phyloP scores from a whole-genome alignment of 768 basidiomycete species.

The Lepiota subincarnata region DNA sequence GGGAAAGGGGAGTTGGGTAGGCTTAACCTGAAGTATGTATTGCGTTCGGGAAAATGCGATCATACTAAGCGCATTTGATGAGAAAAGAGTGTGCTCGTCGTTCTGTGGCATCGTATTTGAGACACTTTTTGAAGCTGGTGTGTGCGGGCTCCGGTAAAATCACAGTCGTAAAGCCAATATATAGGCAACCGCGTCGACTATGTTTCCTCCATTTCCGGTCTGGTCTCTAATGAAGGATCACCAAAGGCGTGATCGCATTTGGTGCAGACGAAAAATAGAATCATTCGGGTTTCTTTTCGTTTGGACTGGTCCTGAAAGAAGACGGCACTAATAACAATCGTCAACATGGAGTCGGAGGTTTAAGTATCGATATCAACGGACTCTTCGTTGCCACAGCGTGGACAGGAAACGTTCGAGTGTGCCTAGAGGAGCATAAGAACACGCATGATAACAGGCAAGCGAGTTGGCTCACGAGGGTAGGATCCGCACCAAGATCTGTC shows the following conservation, averaged over 20 bases:
- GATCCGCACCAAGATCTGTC: constrained; percentile 81
- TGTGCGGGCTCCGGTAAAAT: no score
- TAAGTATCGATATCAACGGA: constrained; percentile 33
- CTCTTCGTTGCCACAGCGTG: constrained; percentile 80
- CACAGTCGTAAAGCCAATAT: no score
- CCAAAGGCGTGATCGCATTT: constrained; percentile 75
- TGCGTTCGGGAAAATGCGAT: no score
- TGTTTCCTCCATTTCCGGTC: constrained; percentile 24
- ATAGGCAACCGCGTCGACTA: background rate
- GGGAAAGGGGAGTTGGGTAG: no score
- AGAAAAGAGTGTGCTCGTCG: no score
- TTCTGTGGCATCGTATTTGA: no score
- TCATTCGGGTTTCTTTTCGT: constrained; percentile 93
- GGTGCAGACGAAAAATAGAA: constrained; percentile 85
- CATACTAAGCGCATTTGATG: no score
- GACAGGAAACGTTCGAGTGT: constrained; percentile 81
- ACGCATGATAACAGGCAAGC: background rate
- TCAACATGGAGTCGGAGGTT: background rate
- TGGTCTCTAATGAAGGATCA: constrained; percentile 60
- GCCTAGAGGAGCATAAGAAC: constrained; percentile 43
- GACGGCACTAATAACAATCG: constrained; percentile 61
- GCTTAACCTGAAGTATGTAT: no score
- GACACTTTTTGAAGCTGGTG: no score
- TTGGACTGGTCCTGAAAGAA: constrained; percentile 97
- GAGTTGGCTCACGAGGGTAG: constrained; percentile 64